Base-by-base conservation (phyloP, 805 yeast genomes). In the Sugiyamaella marilandica region DNA sequence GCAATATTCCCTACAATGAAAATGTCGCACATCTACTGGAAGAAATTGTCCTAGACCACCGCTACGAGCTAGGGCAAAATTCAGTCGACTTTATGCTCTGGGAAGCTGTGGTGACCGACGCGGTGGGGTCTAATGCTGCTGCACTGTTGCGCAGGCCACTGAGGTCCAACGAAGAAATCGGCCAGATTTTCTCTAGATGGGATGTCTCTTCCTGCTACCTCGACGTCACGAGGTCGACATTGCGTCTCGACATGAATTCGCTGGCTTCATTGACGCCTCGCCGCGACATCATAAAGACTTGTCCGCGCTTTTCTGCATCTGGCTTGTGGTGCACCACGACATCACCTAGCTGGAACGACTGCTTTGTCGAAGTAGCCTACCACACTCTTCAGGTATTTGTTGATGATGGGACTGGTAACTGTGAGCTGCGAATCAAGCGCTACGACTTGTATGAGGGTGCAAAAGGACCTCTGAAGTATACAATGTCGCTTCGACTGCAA, bases 241-340 rank as follows among this genome's bases (percentile, higher is more conserved):
- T 57, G 36, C 56, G 60, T 21, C 47, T 61, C 31, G 67, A 65
- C 46, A 54, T 50, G 31, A 55, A 47, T 31, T 64, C 68, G 32
- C 54, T 65, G 8, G 70, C 70, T 31, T 62, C 62, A n/a, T 54
- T 66, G 14, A 61, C 57, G 24, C 69, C 70, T 4, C 60, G 70
- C 5, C 58, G 70, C 5, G 70, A 65, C 50, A 56, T 65, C 54
- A 52, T 64, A 39, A 47, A 53, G 16, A 58, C 55, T 46, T 34
- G 51, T 58, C 36, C 50, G 43, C 11, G 52, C 45, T 32, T 60
- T 56, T n/a, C 47, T 10, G 19, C 32, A 10, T 18, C 52, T 32
- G 41, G 29, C 9, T 14, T 18, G 32, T 49, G 52, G 47, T 47
- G 43, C 16, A 24, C 31, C 41, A 53, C 47, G 24, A 59, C 59